Evolutionary conservation across 371 early-diverging fungal genomes (phyloP), one percentile per base, ranked within the genome.

Genomic region (Mortierella sp.): DNA sequence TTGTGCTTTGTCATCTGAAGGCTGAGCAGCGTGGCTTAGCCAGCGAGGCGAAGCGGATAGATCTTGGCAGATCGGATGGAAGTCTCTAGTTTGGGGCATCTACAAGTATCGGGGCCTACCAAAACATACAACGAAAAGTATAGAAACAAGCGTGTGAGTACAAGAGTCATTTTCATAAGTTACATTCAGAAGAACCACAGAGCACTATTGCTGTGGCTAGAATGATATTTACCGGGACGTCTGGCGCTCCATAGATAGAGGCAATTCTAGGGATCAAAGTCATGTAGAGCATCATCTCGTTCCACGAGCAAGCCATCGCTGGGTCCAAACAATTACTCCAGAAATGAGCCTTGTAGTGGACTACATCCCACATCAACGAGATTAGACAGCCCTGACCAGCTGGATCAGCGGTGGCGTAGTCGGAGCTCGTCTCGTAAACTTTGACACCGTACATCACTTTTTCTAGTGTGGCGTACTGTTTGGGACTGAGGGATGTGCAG

Each of bases 231-330:
- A 80, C 80, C 60, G 80, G 75, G 16, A 72, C 72, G 29, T 65
- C 35, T 12, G 32, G 18, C 16, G 65, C 56, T 24, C 80, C 80
- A 71, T 75, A 80, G 65, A 80, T 24, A 0, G 80, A 54, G 1
- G 75, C 80, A 29, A 75, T 72, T 41, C 56, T 74, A 21, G 82
- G 74, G 41, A 82, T 82, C 38, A 78, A 71, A 16, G 48, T 43
- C 72, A 82, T 35, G 44, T 77, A 82, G 16, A 75, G 75, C 78
- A 78, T 78, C 82, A 82, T 82, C 48, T 82, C 82, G 12, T 32
- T 27, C 82, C 82, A 82, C 27, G 75, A 46, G 44, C 82, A 82
- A 3, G 21, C 48, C 32, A 3, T 55, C 5, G 27, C 38, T 2
- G 82, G 82, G 46, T 82, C 48, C 8, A 82, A 46, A 32, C 78